Percentiles rank a stretch among this genome's conserved stretches.
phyloP scores from a whole-genome alignment of 208 protist species.

The Entamoeba nuttalli region DNA sequence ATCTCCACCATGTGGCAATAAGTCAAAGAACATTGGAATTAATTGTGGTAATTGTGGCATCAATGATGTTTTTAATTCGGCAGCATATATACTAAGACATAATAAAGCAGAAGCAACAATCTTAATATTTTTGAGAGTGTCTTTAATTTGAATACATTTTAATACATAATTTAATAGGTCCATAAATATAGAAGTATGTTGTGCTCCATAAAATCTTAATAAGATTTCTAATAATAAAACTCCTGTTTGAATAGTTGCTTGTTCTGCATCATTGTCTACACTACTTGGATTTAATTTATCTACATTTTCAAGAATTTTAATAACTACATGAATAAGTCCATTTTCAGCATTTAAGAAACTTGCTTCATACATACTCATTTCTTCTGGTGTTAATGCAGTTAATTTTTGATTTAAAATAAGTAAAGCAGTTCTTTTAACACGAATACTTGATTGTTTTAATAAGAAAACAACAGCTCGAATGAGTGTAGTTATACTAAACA shows the following conservation, averaged over 20 bases:
- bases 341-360: background rate
- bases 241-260: background rate
- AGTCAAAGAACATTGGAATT: background rate
- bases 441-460: background rate
- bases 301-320: background rate
- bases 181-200: background rate
- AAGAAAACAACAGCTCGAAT: background rate
- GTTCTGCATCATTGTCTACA: background rate
- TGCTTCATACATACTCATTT: background rate
- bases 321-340: background rate
- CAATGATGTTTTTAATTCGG: background rate
- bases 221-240: background rate
- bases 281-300: background rate
- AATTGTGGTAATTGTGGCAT: background rate
- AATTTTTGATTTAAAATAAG: background rate
- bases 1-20: background rate
- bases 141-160: background rate
- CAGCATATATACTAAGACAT: background rate
- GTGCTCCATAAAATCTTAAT: background rate
- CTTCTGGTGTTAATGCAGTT: background rate
- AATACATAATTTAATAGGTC: background rate
- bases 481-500: background rate
- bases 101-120: background rate
- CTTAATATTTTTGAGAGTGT: background rate
- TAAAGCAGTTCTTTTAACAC: background rate